phyloP scores from a whole-genome alignment of 2,329 filamentous ascomycete species.

The Hypoxylon sp. region DNA sequence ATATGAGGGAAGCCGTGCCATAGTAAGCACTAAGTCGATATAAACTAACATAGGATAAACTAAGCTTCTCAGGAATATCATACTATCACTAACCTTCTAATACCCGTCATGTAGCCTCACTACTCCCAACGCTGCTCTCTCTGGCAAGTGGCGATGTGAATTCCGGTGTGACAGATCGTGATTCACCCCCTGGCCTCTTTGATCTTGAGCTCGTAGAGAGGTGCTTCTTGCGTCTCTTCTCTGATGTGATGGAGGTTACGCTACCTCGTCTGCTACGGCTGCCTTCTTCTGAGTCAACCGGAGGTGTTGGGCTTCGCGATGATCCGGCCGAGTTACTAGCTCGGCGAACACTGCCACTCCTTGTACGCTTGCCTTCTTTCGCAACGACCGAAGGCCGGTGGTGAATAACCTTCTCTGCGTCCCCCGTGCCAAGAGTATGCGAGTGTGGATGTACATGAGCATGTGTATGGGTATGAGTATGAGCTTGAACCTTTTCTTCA shows the following conservation, averaged over 20 bases:
- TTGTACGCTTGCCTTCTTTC: constrained; percentile 58
- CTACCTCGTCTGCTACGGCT: constrained; percentile 55
- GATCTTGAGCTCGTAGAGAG: constrained; percentile 52
- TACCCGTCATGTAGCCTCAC: constrained; percentile 24
- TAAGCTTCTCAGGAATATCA: too few species aligned
- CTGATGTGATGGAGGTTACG: constrained; percentile 57
- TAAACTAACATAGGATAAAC: too few species aligned
- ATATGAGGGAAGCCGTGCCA: too few species aligned
- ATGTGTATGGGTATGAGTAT: too few species aligned
- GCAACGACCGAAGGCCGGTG: constrained; percentile 55
- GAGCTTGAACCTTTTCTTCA: constrained; percentile 40
- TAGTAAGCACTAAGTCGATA: too few species aligned
- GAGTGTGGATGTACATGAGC: too few species aligned
- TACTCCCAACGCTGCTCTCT: constrained; percentile 53
- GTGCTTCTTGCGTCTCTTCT: constrained; percentile 62
- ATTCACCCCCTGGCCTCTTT: constrained; percentile 57
- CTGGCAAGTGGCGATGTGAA: constrained; percentile 61
- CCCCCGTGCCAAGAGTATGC: constrained; percentile 28
- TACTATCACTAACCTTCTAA: neutral
- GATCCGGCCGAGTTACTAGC: constrained; percentile 60
- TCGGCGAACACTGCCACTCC: constrained; percentile 62
- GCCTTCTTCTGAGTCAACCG: constrained; percentile 54
- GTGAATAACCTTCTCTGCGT: constrained; percentile 50
- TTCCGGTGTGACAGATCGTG: constrained; percentile 64
- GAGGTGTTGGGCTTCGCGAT: constrained; percentile 59